These are phyloP conservation scores for Blastocystis sp. DNA, from an alignment of 352 stramenopile genomes.

Conservation along the genomic window DNA sequence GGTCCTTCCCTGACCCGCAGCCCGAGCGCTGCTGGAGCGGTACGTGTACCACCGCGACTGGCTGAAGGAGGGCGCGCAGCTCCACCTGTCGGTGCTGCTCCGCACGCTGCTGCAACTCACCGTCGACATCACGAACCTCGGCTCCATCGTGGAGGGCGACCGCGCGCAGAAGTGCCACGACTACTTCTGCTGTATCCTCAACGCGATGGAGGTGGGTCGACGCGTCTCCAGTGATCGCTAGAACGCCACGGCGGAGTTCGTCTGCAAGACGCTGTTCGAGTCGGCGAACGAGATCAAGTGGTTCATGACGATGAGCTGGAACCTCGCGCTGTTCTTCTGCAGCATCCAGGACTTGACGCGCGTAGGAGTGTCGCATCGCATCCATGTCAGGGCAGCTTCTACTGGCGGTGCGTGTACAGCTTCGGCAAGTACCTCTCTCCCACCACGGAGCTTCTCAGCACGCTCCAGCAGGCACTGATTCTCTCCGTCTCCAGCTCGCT, in stretches of 20 bases:
- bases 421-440: not conserved
- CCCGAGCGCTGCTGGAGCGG: not conserved
- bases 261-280: not conserved
- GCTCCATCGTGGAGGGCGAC: not conserved
- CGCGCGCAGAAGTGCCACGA: not conserved
- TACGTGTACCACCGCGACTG: conserved; percentile 5
- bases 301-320: conserved; percentile 52
- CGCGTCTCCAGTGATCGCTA: not conserved
- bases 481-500: conserved; percentile 39
- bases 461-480: conserved; percentile 20
- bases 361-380: not conserved
- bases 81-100: not conserved
- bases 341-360: not conserved
- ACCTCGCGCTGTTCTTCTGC: conserved; percentile 5
- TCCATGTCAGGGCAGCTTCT: conserved; percentile 28
- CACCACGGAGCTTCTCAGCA: not conserved
- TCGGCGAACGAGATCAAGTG: conserved; percentile 22
- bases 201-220: not conserved
- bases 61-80: not conserved
- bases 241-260: not conserved
- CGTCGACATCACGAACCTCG: conserved; percentile 38
- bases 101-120: conserved; percentile 41
- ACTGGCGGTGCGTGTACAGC: conserved; percentile 35
- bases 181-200: conserved; percentile 1
- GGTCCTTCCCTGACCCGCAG: not conserved